Percentiles rank a stretch among this genome's conserved stretches.
These are phyloP conservation scores for Candida pseudofarinosa DNA, from an alignment of 805 yeast genomes.

Conservation along the genomic window DNA sequence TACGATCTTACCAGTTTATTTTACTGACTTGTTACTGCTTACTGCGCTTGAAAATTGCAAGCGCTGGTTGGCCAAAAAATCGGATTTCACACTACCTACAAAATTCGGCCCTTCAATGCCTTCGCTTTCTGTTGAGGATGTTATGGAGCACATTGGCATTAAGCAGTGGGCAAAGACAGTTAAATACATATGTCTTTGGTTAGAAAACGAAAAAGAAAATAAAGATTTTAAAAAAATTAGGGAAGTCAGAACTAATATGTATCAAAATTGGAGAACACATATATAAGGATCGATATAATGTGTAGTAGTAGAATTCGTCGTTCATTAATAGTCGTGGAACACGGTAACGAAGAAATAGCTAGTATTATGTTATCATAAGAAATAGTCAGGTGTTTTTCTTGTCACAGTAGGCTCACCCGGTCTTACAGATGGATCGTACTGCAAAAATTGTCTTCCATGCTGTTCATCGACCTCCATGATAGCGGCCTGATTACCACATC, in stretches of 20 bases:
- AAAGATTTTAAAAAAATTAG: neutral
- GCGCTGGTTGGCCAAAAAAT: conserved; percentile 29
- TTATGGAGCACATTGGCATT: too few species aligned
- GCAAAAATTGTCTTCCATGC: conserved; percentile 85
- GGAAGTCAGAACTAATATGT: conserved; percentile 3
- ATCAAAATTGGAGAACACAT: conserved; percentile 3
- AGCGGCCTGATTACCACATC: conserved; percentile 98
- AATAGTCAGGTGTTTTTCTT: conserved; percentile 95
- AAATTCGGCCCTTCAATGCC: too few species aligned
- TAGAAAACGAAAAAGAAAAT: neutral
- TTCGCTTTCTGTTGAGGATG: too few species aligned
- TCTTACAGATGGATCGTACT: conserved; percentile 93
- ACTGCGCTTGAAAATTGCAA: conserved; percentile 13
- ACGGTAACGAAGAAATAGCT: conserved; percentile 3
- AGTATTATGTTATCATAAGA: conserved; percentile 44
- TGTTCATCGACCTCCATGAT: conserved; percentile 97
- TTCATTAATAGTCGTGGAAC: conserved; percentile 6
- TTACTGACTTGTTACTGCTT: conserved; percentile 1
- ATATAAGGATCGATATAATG: conserved; percentile 1
- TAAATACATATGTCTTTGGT: neutral
- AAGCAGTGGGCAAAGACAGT: neutral
- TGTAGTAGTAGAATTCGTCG: conserved; percentile 2
- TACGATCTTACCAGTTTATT: neutral
- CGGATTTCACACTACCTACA: conserved; percentile 1
- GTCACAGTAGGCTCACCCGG: conserved; percentile 98